Evolutionary conservation across 2,329 filamentous ascomycete species (phyloP).

Genomic region (Tolypocladium guangdongense): DNA sequence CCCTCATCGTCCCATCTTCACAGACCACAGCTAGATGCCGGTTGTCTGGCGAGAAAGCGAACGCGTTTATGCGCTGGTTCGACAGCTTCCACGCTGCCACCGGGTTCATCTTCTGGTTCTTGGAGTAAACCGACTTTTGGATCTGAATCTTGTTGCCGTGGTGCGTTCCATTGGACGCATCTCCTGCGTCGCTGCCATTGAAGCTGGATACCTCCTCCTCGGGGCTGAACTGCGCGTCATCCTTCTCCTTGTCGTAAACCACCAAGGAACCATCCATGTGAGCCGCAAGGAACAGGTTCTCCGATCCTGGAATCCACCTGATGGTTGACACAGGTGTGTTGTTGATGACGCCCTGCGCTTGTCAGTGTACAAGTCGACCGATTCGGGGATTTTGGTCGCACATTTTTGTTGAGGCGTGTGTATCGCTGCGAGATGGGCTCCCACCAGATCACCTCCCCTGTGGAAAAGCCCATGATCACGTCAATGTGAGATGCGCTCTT

Average conservation of each 20-base stretch:
- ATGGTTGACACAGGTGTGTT: conserved; percentile 77
- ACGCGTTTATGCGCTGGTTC: conserved; percentile 80
- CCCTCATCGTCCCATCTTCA: conserved; percentile 79
- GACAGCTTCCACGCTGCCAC: conserved; percentile 88
- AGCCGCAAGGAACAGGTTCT: conserved; percentile 83
- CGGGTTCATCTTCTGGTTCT: conserved; percentile 87
- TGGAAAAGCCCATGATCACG: conserved; percentile 90
- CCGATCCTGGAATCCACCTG: conserved; percentile 86
- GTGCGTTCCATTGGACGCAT: conserved; percentile 19
- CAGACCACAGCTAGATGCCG: conserved; percentile 81
- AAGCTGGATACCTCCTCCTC: conserved; percentile 58
- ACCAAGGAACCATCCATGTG: conserved; percentile 86
- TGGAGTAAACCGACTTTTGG: conserved; percentile 85
- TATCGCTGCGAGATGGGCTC: conserved; percentile 96
- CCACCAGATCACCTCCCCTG: conserved; percentile 96
- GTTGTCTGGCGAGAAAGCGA: conserved; percentile 84
- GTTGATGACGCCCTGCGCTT: conserved; percentile 69
- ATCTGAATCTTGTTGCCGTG: conserved; percentile 51
- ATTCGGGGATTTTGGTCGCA: conserved; percentile 24
- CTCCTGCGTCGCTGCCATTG: conserved; percentile 41
- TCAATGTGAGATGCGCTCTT: conserved; percentile 75
- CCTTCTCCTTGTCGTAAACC: conserved; percentile 96
- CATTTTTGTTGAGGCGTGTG: conserved; percentile 90
- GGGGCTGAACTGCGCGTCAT: conserved; percentile 68
- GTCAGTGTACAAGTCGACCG: conserved; percentile 2